phyloP scores from a whole-genome alignment of 2,329 filamentous ascomycete genomes.

The Aureobasidium vineae region DNA sequence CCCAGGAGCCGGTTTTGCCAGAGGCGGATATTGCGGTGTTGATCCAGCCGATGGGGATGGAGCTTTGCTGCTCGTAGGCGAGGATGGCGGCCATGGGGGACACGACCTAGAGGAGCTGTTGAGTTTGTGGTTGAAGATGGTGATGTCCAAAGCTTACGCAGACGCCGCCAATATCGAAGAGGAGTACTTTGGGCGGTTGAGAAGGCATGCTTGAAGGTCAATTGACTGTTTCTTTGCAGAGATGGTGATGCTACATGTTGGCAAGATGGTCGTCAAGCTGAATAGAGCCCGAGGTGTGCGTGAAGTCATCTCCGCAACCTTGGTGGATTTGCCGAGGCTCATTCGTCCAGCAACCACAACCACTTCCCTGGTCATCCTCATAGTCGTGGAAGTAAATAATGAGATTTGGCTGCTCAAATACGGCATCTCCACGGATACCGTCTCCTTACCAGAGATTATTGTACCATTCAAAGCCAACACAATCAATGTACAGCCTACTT shows the following conservation, averaged over 20 bases:
- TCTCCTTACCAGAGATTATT: no score
- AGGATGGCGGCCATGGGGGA: slow-evolving; percentile 93
- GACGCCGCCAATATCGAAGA: slow-evolving; percentile 97
- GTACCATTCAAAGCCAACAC: no score
- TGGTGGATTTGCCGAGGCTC: slow-evolving; percentile 21
- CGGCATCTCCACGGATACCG: no score
- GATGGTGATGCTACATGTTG: neutral
- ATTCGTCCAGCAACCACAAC: neutral
- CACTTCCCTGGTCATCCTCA: neutral
- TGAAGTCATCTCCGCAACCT: slow-evolving; percentile 20
- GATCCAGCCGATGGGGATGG: slow-evolving; percentile 83
- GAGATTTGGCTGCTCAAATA: no score
- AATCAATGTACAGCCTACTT: no score
- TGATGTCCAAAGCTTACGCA: slow-evolving; percentile 62
- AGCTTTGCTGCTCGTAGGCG: slow-evolving; percentile 75
- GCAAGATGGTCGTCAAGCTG: neutral
- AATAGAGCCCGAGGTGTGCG: neutral
- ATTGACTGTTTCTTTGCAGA: neutral
- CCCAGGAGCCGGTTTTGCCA: slow-evolving; percentile 80
- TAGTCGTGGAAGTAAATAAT: no score
- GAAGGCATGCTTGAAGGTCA: neutral
- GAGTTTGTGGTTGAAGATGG: neutral
- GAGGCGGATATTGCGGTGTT: slow-evolving; percentile 84
- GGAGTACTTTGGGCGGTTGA: slow-evolving; percentile 65
- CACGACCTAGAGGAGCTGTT: slow-evolving; percentile 60